Percentiles rank a stretch among this genome's conserved stretches.
Evolutionary conservation across 2,329 filamentous ascomycete genomes (phyloP).

Genomic region (Aspergillus candidus): DNA sequence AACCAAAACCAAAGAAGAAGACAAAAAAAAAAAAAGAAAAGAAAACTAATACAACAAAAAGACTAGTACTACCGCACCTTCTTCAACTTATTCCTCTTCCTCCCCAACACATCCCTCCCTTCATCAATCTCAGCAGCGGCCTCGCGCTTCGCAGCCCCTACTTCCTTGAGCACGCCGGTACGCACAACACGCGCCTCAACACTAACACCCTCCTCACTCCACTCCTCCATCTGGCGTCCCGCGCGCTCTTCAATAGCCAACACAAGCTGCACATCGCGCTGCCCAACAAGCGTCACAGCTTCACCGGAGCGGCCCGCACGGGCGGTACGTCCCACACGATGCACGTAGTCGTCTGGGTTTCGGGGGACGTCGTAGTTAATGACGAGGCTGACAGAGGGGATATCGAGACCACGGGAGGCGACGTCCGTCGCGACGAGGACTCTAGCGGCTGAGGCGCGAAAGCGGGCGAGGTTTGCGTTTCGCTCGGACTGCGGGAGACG

Average conservation of each 20-base stretch:
- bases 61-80: constrained; percentile 30
- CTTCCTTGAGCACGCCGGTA: constrained; percentile 72
- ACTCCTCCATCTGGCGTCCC: constrained; percentile 70
- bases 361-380: constrained; percentile 94
- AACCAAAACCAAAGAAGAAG: constrained; percentile 9
- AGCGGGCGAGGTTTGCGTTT: constrained; percentile 80
- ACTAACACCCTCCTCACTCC: constrained; percentile 86
- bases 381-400: constrained; percentile 83
- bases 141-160: constrained; percentile 93
- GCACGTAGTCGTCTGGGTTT: constrained; percentile 96
- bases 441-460: constrained; percentile 80
- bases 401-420: constrained; percentile 88
- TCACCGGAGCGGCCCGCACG: constrained; percentile 81
- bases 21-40: too few species aligned
- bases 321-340: constrained; percentile 90
- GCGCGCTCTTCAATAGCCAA: constrained; percentile 82
- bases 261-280: constrained; percentile 87
- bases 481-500: constrained; percentile 77
- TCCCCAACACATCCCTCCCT: constrained; percentile 84
- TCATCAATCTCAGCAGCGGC: constrained; percentile 88
- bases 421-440: constrained; percentile 95
- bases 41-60: neutral
- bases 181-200: constrained; percentile 83
- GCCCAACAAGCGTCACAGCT: constrained; percentile 81
- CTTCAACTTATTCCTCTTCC: constrained; percentile 51